Conservation (phyloP, 129 eudicot species). For the Helichrysum umbraculigerum region DNA sequence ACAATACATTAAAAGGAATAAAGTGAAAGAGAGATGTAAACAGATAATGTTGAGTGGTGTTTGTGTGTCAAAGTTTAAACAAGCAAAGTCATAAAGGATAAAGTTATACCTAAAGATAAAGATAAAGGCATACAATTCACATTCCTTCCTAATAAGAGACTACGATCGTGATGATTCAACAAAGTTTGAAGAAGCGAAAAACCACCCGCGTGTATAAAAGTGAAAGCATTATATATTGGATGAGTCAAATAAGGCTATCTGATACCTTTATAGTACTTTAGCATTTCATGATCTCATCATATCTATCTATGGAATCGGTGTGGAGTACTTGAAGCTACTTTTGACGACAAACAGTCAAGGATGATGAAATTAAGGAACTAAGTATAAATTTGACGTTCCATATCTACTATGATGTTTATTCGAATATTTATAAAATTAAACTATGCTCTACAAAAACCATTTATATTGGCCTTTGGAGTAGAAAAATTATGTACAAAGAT, state of each 20-base stretch:
- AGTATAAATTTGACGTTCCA: constrained; percentile 8
- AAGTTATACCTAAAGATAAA: constrained; percentile 36
- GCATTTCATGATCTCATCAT: constrained; percentile 32
- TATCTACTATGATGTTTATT: not conserved
- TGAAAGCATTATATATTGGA: constrained; percentile 31
- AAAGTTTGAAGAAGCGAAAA: constrained; percentile 40
- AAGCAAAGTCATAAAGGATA: constrained; percentile 44
- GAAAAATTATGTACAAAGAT: not conserved
- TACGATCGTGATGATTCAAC: constrained; percentile 9
- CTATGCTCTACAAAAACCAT: not conserved
- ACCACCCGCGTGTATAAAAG: constrained; percentile 37
- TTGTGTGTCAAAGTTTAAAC: constrained; percentile 37
- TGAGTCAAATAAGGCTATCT: constrained; percentile 43
- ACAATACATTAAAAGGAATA: constrained; percentile 32
- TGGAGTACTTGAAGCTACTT: constrained; percentile 13
- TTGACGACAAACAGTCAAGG: constrained; percentile 5
- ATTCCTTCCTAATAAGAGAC: constrained; percentile 22
- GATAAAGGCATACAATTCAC: constrained; percentile 34
- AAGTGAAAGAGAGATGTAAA: constrained; percentile 32
- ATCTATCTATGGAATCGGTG: constrained; percentile 10
- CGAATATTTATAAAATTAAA: not conserved
- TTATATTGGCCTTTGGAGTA: not conserved
- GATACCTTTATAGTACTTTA: constrained; percentile 24
- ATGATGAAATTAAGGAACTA: constrained; percentile 8
- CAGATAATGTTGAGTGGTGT: constrained; percentile 37